These are phyloP conservation scores for Suhomyces wounanorum DNA, from an alignment of 1,139 yeast genomes.

Conservation along the genomic window DNA sequence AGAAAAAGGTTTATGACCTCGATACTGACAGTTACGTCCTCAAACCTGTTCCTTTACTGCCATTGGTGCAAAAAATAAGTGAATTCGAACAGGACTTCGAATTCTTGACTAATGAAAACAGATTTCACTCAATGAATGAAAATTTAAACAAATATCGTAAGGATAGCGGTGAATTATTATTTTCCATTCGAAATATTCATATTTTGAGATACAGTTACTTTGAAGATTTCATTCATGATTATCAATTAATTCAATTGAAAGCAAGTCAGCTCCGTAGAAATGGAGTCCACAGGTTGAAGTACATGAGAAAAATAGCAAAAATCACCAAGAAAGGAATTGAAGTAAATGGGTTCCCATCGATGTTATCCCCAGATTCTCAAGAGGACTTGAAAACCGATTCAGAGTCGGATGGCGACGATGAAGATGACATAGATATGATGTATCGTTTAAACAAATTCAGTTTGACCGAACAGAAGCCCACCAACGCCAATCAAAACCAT, in stretches of 20 bases:
- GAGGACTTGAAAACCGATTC: slow-evolving; percentile 6
- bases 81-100: slow-evolving; percentile 21
- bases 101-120: slow-evolving; percentile 14
- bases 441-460: slow-evolving; percentile 10
- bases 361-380: slow-evolving; percentile 1
- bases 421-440: slow-evolving; percentile 12
- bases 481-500: neutral
- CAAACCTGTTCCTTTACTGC: slow-evolving; percentile 12
- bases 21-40: slow-evolving; percentile 17
- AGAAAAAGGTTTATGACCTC: slow-evolving; percentile 21
- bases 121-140: slow-evolving; percentile 22
- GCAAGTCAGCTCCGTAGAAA: slow-evolving; percentile 10
- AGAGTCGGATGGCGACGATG: slow-evolving; percentile 12
- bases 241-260: slow-evolving; percentile 14
- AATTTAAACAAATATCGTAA: slow-evolving; percentile 19
- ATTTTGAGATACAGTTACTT: slow-evolving; percentile 32
- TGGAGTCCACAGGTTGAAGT: slow-evolving; percentile 21
- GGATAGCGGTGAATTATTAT: slow-evolving; percentile 19
- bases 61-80: slow-evolving; percentile 20
- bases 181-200: slow-evolving; percentile 23
- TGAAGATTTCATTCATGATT: slow-evolving; percentile 21
- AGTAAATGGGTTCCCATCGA: slow-evolving; percentile 4
- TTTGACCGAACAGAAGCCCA: slow-evolving; percentile 4
- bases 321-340: slow-evolving; percentile 6
- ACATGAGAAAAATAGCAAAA: slow-evolving; percentile 19